Evolutionary conservation across 176 grass and related monocot genomes (phyloP), one percentile per base, ranked within the genome.

Genomic region (Raddia guianensis): DNA sequence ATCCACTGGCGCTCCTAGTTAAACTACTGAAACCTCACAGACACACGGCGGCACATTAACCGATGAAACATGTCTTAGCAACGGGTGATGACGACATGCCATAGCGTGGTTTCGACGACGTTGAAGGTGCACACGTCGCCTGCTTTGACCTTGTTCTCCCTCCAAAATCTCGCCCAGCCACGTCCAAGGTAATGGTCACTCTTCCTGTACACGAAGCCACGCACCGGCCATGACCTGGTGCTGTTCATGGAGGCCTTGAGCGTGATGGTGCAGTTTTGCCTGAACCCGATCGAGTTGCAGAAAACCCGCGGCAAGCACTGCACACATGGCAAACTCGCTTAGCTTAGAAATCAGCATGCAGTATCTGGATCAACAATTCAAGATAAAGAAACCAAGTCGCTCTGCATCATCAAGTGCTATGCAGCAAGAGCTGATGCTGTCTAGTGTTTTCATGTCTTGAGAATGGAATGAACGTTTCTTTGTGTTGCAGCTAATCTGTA

Each of bases 81-180:
- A 34, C 21, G 59, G 0, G 16, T 46, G 59, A 86, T 73, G 12
- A 5, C 18, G 1, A 80, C 83, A 57, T 47, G 68, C 76, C 76
- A 86, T 40, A 86, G 7, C 0, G 68, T 35, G 11, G 57, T 16
- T 34, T 86, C 11, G 11, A 73, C 4, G 27, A 66, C 3, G 16
- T 47, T 55, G 76, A 86, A 80, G 62, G 43, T 56, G 63, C 81
- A 83, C 49, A 83, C 8, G n/a, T 75, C 72, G 2, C 72, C 72
- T 34, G 13, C 19, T 15, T 63, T 54, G 48, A 85, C 14, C 7
- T 20, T 44, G 47, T 85, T 85, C 6, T 64, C 75, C 47, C 3
- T 4, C 12, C 32, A 67, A 61, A 85, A 74, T 5, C 44, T 80
- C 34, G 1, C 43, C 84, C 61, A 86, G 8, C 18, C 62, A 0